These are phyloP conservation scores for Microstegium vimineum DNA, from an alignment of 176 grass and related monocot genomes.

Conservation along the genomic window DNA sequence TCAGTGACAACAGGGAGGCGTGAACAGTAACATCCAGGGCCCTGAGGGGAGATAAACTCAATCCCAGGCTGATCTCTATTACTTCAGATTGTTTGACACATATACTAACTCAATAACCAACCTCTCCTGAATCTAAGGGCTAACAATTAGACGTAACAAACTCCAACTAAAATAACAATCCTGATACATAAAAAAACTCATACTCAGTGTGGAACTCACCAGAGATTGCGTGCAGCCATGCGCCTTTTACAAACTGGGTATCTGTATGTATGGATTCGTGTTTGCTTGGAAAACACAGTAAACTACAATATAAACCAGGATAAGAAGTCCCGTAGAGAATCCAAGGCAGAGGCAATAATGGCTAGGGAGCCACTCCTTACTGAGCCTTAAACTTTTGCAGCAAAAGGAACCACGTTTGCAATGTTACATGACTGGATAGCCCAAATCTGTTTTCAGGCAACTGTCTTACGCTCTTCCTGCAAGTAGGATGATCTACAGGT, in stretches of 20 bases:
- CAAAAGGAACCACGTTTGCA: constrained; percentile 81
- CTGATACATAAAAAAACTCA: no score
- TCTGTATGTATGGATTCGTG: constrained; percentile 57
- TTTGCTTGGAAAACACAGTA: constrained; percentile 61
- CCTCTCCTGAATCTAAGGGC: no score
- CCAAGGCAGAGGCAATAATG: constrained; percentile 69
- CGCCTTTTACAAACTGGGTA: constrained; percentile 77
- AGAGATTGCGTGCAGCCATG: constrained; percentile 90
- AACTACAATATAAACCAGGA: constrained; percentile 75
- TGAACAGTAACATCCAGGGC: no score
- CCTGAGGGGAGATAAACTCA: no score
- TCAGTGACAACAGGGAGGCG: no score
- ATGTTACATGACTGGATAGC: constrained; percentile 62
- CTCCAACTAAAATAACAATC: no score
- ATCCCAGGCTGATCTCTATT: no score
- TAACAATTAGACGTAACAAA: no score
- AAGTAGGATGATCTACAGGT: neutral
- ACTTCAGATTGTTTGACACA: no score
- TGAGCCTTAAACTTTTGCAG: constrained; percentile 69
- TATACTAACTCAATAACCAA: no score
- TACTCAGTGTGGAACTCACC: constrained; percentile 46
- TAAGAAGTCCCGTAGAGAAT: constrained; percentile 70
- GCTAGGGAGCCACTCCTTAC: constrained; percentile 57
- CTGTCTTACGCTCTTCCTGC: constrained; percentile 55
- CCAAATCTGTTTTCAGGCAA: constrained; percentile 47